phyloP scores from a whole-genome alignment of 2,329 filamentous ascomycete genomes.

The Penicillium occitanis region DNA sequence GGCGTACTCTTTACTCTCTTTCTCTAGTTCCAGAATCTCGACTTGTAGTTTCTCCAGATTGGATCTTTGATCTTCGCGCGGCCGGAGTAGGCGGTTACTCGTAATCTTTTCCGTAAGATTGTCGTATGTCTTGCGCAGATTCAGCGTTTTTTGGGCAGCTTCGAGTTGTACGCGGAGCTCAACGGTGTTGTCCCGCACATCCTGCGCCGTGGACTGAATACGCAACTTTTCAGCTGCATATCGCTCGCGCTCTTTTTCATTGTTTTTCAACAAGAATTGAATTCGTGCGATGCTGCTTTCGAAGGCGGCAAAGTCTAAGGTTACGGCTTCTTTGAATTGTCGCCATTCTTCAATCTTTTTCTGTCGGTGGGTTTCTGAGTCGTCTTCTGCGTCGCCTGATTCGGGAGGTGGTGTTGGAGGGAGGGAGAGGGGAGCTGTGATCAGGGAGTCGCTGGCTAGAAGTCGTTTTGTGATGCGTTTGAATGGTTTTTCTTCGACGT shows the following conservation, averaged over 20 bases:
- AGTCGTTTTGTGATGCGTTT: constrained; percentile 83
- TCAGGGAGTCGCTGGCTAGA: constrained; percentile 64
- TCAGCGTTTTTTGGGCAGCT: constrained; percentile 70
- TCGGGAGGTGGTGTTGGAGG: constrained; percentile 69
- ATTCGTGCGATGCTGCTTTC: constrained; percentile 83
- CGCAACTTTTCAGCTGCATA: constrained; percentile 78
- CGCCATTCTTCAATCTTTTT: constrained; percentile 57
- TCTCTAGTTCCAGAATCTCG: constrained; percentile 83
- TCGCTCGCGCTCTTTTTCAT: constrained; percentile 76
- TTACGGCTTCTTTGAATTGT: constrained; percentile 78
- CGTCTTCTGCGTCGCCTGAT: constrained; percentile 42
- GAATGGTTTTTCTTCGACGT: constrained; percentile 90
- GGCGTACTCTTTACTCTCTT: constrained; percentile 77
- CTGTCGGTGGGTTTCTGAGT: constrained; percentile 50
- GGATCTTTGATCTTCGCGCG: constrained; percentile 77
- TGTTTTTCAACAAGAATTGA: constrained; percentile 81
- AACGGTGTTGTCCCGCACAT: constrained; percentile 72
- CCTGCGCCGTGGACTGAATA: constrained; percentile 75
- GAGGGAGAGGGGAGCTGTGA: constrained; percentile 56
- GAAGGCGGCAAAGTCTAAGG: constrained; percentile 84
- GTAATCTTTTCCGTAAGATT: constrained; percentile 85
- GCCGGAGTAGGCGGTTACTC: constrained; percentile 72
- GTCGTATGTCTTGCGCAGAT: constrained; percentile 81
- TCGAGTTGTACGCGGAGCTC: constrained; percentile 73
- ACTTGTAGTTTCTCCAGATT: constrained; percentile 79